Percentiles rank a stretch among this genome's conserved stretches.
Conservation (phyloP, 1,284 basidiomycete genomes). For the Tilletia horrida region DNA sequence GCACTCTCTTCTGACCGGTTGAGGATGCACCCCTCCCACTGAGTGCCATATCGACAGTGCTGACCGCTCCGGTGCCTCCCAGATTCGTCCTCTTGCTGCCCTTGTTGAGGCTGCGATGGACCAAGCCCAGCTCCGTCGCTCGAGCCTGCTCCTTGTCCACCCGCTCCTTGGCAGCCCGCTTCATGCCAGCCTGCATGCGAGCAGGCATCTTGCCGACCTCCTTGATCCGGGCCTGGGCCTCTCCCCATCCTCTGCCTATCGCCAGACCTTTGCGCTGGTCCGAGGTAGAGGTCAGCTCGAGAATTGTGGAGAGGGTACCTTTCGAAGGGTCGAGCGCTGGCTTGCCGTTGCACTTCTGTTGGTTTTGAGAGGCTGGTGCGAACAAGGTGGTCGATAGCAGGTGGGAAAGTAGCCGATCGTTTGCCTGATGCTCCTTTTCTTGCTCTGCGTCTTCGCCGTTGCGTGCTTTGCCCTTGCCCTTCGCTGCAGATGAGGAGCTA, state of each 20-base stretch:
- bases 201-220: slow-evolving; percentile 45
- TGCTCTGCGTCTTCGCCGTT: slow-evolving; percentile 30
- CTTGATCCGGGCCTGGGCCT: slow-evolving; percentile 36
- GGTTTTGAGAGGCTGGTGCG: slow-evolving; percentile 36
- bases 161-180: slow-evolving; percentile 40
- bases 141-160: slow-evolving; percentile 46
- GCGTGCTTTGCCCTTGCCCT: slow-evolving; percentile 11
- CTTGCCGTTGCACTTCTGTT: slow-evolving; percentile 23
- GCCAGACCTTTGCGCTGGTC: slow-evolving; percentile 32
- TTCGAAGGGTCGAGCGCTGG: slow-evolving; percentile 26
- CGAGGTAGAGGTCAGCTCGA: slow-evolving; percentile 23
- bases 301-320: slow-evolving; percentile 41
- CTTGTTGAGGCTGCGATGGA: slow-evolving; percentile 43
- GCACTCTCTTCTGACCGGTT: slow-evolving; percentile 18
- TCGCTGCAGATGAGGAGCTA: background rate
- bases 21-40: slow-evolving; percentile 33
- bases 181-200: slow-evolving; percentile 41
- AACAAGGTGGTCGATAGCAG: slow-evolving; percentile 52
- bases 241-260: slow-evolving; percentile 44
- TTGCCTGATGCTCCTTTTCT: slow-evolving; percentile 43
- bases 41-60: slow-evolving; percentile 38
- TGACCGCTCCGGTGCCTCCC: slow-evolving; percentile 25
- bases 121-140: slow-evolving; percentile 49
- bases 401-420: slow-evolving; percentile 47
- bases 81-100: slow-evolving; percentile 23